A percentile compares a stretch with the other conserved stretches of the same genome.
Evolutionary conservation across 805 yeast genomes (phyloP).

Genomic region (Candida quercuum): DNA sequence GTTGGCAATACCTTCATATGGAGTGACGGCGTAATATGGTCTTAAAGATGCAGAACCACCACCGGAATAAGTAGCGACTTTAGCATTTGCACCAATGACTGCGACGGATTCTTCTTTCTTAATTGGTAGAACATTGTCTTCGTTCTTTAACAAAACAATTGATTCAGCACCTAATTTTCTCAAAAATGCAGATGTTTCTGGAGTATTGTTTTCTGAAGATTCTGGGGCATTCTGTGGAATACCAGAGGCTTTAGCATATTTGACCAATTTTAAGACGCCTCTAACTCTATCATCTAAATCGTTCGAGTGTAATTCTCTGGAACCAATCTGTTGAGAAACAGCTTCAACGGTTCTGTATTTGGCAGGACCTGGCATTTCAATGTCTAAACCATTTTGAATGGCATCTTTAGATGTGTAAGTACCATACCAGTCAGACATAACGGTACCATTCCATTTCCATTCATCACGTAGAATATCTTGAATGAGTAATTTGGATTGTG

Average conservation of each 20-base stretch:
- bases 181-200: conserved; percentile 38
- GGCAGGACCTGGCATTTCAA: conserved; percentile 67
- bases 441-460: conserved; percentile 52
- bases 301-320: conserved; percentile 34
- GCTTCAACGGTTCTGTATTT: conserved; percentile 35
- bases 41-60: conserved; percentile 58
- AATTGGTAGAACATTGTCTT: conserved; percentile 41
- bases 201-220: conserved; percentile 34
- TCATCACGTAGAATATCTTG: conserved; percentile 45
- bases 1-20: conserved; percentile 40
- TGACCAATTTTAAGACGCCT: conserved; percentile 42
- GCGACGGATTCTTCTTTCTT: conserved; percentile 37
- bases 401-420: conserved; percentile 42
- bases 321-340: conserved; percentile 35
- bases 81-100: conserved; percentile 59
- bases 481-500: conserved; percentile 39
- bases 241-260: conserved; percentile 38
- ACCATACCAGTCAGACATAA: conserved; percentile 66
- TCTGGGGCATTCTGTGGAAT: conserved; percentile 21
- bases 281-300: conserved; percentile 46
- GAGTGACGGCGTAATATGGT: conserved; percentile 43
- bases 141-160: conserved; percentile 54
- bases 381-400: conserved; percentile 50
- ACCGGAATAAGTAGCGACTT: conserved; percentile 43
- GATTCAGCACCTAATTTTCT: conserved; percentile 44